These are phyloP conservation scores for Colletotrichum chrysophilum DNA, from an alignment of 2,329 filamentous ascomycete species.

Conservation along the genomic window DNA sequence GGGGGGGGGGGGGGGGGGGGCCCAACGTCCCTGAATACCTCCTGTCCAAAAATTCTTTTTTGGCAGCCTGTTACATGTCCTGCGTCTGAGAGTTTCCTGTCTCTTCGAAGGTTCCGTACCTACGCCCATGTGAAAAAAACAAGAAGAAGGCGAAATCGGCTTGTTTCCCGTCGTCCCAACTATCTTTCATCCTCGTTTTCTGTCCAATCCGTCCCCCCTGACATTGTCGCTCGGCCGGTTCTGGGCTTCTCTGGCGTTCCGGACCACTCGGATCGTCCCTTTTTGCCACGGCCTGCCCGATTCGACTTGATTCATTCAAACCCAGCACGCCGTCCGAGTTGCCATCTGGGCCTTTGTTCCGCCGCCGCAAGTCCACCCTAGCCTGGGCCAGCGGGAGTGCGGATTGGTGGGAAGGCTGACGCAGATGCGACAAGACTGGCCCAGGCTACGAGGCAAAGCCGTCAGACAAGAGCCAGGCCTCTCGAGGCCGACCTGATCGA, in stretches of 20 bases:
- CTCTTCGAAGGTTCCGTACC: neutral
- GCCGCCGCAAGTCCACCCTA: neutral
- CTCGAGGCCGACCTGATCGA: neutral
- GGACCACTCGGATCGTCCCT: conserved; percentile 23
- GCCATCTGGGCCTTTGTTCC: conserved; percentile 5
- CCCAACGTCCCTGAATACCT: neutral
- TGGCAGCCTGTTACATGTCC: neutral
- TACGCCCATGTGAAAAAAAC: neutral
- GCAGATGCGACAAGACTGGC: neutral
- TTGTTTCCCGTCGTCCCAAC: neutral
- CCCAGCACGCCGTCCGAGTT: neutral
- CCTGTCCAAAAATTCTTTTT: neutral
- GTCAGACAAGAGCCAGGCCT: neutral
- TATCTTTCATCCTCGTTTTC: neutral
- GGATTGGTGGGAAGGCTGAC: neutral
- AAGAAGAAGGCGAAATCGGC: neutral
- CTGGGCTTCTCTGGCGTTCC: conserved; percentile 5
- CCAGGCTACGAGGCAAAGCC: neutral
- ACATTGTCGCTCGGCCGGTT: neutral
- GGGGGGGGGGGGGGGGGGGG: no score
- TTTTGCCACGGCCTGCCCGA: conserved; percentile 27
- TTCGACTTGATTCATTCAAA: conserved; percentile 13
- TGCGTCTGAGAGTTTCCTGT: no score
- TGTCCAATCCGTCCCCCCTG: no score
- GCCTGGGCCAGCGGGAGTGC: neutral